Conservation (phyloP, 345 rosid genomes). For the Passiflora organensis region DNA sequence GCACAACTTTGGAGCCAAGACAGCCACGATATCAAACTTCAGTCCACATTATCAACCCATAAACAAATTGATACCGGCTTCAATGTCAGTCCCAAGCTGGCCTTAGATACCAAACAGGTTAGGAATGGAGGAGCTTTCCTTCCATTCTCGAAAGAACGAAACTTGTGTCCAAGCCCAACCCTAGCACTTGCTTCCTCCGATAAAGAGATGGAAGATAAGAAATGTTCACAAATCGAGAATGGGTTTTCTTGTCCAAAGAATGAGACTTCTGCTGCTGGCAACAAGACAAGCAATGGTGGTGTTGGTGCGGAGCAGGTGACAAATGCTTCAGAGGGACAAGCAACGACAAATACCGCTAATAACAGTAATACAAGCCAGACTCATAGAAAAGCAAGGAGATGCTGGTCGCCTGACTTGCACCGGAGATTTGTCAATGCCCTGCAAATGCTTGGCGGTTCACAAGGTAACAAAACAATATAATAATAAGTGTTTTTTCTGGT, state of each 20-base stretch:
- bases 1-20: slow-evolving; percentile 96
- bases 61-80: slow-evolving; percentile 50
- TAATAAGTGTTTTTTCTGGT: not conserved
- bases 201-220: slow-evolving; percentile 49
- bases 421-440: slow-evolving; percentile 92
- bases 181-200: slow-evolving; percentile 47
- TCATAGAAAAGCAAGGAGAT: slow-evolving; percentile 89
- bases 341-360: slow-evolving; percentile 18
- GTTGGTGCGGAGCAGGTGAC: slow-evolving; percentile 31
- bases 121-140: slow-evolving; percentile 88
- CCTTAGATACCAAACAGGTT: slow-evolving; percentile 46
- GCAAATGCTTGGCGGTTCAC: slow-evolving; percentile 98
- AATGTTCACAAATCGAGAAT: slow-evolving; percentile 35
- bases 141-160: slow-evolving; percentile 81
- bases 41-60: slow-evolving; percentile 23
- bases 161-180: slow-evolving; percentile 33
- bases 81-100: slow-evolving; percentile 51
- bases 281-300: slow-evolving; percentile 17
- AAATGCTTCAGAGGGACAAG: slow-evolving; percentile 40
- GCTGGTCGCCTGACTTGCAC: slow-evolving; percentile 99
- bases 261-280: slow-evolving; percentile 26
- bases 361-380: slow-evolving; percentile 29
- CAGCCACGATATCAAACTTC: slow-evolving; percentile 40
- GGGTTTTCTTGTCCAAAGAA: slow-evolving; percentile 33
- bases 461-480: slow-evolving; percentile 47